Evolutionary conservation across 805 yeast species (phyloP), one percentile per base, ranked within the genome.

Genomic region (Pichia nanzhaoensis): DNA sequence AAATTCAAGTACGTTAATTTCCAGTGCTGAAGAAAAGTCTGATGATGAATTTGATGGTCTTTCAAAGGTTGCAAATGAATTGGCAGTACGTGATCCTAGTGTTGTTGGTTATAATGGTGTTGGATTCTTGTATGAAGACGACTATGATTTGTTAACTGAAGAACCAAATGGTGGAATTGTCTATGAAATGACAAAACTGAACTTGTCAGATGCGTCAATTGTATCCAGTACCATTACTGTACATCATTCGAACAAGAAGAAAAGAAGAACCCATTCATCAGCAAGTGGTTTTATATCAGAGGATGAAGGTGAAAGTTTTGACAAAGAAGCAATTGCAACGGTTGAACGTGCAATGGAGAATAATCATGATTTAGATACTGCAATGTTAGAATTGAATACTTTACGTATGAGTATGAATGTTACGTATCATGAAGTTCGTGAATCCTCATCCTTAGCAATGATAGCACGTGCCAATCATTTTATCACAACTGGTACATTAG

Each of bases 361-460:
- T 58, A 85, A 88, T 62, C 99, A 93, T 64, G 95, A 86, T 57
- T 72, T 88, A 49, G 97, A 91, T 60, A 90, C 96, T 13, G 97
- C 99, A 0, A 67, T 88, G 51, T 69, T 93, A 48, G 99, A 93
- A 67, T 75, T 93, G 56, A 91, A 91, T 61, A 93, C 99, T 0
- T 73, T 93, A 58, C 77, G 98, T 67, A 91, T 93, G 99, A 87
- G 96, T 57, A 84, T 90, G 93, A 88, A 93, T 61, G 99, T 89
- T 16, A 77, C 93, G 0, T 91, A 93, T 64, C 95, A 87, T 57
- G 96, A 90, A 59, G 97, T 93, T 13, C 77, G 97, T 60, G 65
- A 69, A 27, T 95, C 95, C 5, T 87, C 96, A 0, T 69, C 80
- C 31, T 71, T 72, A 33, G 93, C 97, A 0, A 69, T 93, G 57